phyloP scores from a whole-genome alignment of 768 basidiomycete species.

The Gautieria morchelliformis region DNA sequence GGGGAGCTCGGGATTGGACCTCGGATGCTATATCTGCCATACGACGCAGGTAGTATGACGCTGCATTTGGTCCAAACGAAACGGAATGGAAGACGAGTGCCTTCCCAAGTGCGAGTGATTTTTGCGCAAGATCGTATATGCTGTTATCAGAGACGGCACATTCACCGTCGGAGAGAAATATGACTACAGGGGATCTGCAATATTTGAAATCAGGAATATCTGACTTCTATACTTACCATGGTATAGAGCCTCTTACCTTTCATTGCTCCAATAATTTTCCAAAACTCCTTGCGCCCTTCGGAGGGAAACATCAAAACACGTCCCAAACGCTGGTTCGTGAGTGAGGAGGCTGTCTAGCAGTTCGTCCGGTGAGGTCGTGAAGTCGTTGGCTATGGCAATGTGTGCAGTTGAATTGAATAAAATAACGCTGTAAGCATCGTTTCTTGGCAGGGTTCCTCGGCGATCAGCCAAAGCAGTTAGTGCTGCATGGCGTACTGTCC shows the following conservation, averaged over 20 bases:
- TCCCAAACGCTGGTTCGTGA: slow-evolving; percentile 25
- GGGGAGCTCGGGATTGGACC: slow-evolving; percentile 35
- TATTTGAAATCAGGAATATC: no score
- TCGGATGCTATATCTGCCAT: slow-evolving; percentile 47
- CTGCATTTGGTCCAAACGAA: slow-evolving; percentile 34
- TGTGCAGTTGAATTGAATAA: background rate
- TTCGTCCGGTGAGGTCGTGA: slow-evolving; percentile 32
- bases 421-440: background rate
- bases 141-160: slow-evolving; percentile 27
- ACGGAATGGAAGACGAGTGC: slow-evolving; percentile 50
- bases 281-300: slow-evolving; percentile 26
- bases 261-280: slow-evolving; percentile 39
- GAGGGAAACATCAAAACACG: slow-evolving; percentile 36
- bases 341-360: slow-evolving; percentile 31
- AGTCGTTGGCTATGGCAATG: slow-evolving; percentile 26
- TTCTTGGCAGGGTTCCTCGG: slow-evolving; percentile 13
- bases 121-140: slow-evolving; percentile 32
- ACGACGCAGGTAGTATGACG: slow-evolving; percentile 24
- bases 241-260: slow-evolving; percentile 34
- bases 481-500: slow-evolving; percentile 39
- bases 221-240: no score
- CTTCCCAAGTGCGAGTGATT: slow-evolving; percentile 38
- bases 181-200: slow-evolving; percentile 37
- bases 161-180: slow-evolving; percentile 52
- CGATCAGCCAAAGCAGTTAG: slow-evolving; percentile 14